Evolutionary conservation across 176 grass and related monocot species (phyloP).

Genomic region (Rhynchospora tenuis): DNA sequence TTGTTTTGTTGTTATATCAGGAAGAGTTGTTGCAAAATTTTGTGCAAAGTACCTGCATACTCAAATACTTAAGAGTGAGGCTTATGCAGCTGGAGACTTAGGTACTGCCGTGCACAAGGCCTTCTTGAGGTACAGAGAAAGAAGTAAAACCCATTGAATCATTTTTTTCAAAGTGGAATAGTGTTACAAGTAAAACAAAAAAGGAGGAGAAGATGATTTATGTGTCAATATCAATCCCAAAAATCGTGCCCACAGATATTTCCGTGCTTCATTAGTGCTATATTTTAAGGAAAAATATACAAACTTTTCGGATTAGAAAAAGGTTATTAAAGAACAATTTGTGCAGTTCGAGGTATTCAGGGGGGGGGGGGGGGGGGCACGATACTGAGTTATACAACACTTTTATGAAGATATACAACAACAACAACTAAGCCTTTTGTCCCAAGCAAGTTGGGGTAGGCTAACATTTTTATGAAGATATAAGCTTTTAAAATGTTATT

Average conservation of each 20-base stretch:
- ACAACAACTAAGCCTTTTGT: too few species aligned
- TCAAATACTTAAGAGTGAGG: conserved; percentile 69
- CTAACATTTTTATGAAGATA: background rate
- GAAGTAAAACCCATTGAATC: background rate
- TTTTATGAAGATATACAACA: background rate
- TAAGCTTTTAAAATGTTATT: background rate
- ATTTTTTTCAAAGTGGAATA: background rate
- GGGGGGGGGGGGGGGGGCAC: too few species aligned
- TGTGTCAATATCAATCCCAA: background rate
- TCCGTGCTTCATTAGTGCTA: background rate
- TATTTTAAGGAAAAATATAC: background rate
- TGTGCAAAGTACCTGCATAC: conserved; percentile 83
- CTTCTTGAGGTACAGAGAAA: conserved; percentile 73
- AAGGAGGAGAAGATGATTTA: background rate
- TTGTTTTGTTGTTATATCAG: conserved; percentile 39
- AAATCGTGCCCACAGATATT: too few species aligned
- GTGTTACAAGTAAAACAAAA: background rate
- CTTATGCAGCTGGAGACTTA: conserved; percentile 63
- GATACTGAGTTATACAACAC: background rate
- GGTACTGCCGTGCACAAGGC: conserved; percentile 50
- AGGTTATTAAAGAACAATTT: background rate
- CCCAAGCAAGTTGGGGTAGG: too few species aligned
- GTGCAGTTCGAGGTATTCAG: background rate
- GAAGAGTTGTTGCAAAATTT: conserved; percentile 91
- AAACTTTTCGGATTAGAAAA: background rate